Conservation (phyloP, 1,139 yeast species). For the Saccharomycopsis phalli region DNA sequence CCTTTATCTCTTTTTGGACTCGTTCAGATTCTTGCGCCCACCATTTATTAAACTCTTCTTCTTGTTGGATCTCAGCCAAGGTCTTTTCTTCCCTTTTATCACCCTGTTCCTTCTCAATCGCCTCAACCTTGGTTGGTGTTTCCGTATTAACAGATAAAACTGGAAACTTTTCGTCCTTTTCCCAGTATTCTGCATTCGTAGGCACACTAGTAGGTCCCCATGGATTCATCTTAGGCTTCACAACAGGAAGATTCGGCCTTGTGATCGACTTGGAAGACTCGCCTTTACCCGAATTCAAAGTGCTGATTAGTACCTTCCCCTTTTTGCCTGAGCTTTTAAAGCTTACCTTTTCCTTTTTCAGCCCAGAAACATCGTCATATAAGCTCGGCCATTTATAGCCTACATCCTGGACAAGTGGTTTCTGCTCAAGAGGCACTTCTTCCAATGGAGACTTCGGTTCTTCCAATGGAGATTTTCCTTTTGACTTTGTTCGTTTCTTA, state of each 20-base stretch:
- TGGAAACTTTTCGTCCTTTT: not conserved
- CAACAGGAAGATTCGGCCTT: not conserved
- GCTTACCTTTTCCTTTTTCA: too few relatives aligned
- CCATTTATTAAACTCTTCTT: conserved; percentile 75
- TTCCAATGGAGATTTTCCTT: too few relatives aligned
- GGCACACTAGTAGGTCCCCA: conserved; percentile 2
- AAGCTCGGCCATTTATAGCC: too few relatives aligned
- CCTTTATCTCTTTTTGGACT: too few relatives aligned
- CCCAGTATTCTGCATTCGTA: not conserved
- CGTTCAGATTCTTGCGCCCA: conserved; percentile 65
- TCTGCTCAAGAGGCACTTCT: too few relatives aligned
- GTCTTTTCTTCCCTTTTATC: conserved; percentile 29
- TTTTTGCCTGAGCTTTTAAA: not conserved
- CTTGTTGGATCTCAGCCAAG: conserved; percentile 64
- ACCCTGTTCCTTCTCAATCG: not conserved
- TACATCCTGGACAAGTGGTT: too few relatives aligned
- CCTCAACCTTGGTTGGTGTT: not conserved
- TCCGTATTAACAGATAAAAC: not conserved
- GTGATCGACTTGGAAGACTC: too few relatives aligned
- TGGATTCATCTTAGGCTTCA: not conserved
- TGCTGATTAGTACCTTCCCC: not conserved
- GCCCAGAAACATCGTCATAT: too few relatives aligned
- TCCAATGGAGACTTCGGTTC: too few relatives aligned
- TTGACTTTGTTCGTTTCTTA: conserved; percentile 26
- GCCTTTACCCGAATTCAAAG: too few relatives aligned